These are phyloP conservation scores for Aquilaria sinensis DNA, from an alignment of 345 rosid species.

Conservation along the genomic window DNA sequence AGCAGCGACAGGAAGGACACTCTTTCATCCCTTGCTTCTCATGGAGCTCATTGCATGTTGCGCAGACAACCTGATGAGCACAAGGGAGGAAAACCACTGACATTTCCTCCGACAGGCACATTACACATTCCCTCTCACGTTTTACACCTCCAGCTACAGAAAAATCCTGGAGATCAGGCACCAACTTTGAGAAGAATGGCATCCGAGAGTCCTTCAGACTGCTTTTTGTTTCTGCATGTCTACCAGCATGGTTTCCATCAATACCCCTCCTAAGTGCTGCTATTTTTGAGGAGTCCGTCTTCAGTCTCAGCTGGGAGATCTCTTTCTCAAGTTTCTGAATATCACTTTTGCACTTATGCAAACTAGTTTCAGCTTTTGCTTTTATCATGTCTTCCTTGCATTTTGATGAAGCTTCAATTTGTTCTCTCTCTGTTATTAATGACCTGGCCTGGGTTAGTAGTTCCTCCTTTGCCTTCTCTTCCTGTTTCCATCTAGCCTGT, in stretches of 20 bases:
- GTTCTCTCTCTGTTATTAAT: constrained; percentile 47
- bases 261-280: constrained; percentile 63
- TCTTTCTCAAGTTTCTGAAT: constrained; percentile 61
- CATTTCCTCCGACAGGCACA: constrained; percentile 73
- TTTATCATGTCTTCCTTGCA: constrained; percentile 43
- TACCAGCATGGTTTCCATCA: constrained; percentile 45
- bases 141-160: constrained; percentile 39
- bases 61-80: constrained; percentile 61
- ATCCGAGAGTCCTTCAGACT: constrained; percentile 22
- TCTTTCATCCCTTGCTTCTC: constrained; percentile 47
- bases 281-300: constrained; percentile 52
- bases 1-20: constrained; percentile 58
- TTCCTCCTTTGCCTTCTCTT: constrained; percentile 54
- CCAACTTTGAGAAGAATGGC: constrained; percentile 23
- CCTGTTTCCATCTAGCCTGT: constrained; percentile 84
- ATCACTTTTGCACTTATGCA: constrained; percentile 41
- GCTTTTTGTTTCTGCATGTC: constrained; percentile 20
- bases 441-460: constrained; percentile 31
- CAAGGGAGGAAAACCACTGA: constrained; percentile 60
- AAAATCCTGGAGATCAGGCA: constrained; percentile 25
- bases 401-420: constrained; percentile 41
- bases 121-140: constrained; percentile 87
- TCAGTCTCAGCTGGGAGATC: constrained; percentile 55
- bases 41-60: constrained; percentile 46
- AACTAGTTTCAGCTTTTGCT: constrained; percentile 43